Percentiles rank a stretch among this genome's conserved stretches.
phyloP scores from a whole-genome alignment of 169 alveolate species.

The Amoebophrya sp. region DNA sequence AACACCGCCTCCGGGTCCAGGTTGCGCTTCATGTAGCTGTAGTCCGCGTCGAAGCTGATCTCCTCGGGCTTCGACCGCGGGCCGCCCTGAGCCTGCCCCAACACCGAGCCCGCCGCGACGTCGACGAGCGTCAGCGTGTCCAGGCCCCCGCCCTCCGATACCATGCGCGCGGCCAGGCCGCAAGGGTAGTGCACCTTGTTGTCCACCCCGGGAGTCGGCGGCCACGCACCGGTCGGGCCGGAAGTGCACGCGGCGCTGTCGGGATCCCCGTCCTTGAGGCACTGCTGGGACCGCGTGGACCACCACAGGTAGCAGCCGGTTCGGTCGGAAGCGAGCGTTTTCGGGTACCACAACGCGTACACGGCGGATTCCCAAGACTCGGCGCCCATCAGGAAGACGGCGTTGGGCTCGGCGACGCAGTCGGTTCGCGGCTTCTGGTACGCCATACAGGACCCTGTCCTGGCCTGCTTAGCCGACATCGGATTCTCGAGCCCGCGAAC shows the following conservation, averaged over 20 bases:
- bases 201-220: background rate
- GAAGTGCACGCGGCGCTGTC: background rate
- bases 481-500: background rate
- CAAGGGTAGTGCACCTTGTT: background rate
- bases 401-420: background rate
- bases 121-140: background rate
- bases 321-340: background rate
- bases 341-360: background rate
- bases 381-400: background rate
- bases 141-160: background rate
- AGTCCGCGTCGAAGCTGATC: background rate
- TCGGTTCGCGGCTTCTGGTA: background rate
- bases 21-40: background rate
- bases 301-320: background rate
- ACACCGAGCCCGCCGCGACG: background rate
- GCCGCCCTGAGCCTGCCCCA: background rate
- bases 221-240: background rate
- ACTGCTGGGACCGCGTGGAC: background rate
- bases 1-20: background rate
- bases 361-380: background rate
- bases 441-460: background rate
- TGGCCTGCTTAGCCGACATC: background rate
- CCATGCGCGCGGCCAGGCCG: background rate
- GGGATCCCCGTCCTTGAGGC: background rate
- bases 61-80: background rate